Percentiles rank a stretch among this genome's conserved stretches.
Evolutionary conservation across 1,284 basidiomycete species (phyloP).

Genomic region (Sparassis latifolia): DNA sequence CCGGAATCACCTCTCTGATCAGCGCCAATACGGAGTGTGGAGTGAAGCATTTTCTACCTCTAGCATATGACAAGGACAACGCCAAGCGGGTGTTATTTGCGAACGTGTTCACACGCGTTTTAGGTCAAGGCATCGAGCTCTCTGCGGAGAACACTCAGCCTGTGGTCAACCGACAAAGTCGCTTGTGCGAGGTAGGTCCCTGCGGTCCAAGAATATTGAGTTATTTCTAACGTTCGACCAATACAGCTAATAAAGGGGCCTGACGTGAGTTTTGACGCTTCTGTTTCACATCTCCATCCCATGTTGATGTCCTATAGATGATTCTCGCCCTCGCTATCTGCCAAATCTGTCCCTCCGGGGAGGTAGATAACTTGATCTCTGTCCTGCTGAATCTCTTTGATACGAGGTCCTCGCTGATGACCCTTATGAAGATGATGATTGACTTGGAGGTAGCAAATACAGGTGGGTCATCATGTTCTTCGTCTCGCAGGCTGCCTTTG

Average conservation of each 20-base stretch:
- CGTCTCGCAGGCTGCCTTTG: not conserved
- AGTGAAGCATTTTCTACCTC: conserved; percentile 79
- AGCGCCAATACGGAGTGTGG: conserved; percentile 85
- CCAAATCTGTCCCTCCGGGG: conserved; percentile 72
- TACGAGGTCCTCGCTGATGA: conserved; percentile 66
- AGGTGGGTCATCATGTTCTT: conserved; percentile 34
- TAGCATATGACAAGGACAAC: conserved; percentile 75
- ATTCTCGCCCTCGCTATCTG: conserved; percentile 80
- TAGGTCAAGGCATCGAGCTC: conserved; percentile 75
- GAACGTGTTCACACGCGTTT: conserved; percentile 81
- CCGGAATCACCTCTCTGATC: conserved; percentile 76
- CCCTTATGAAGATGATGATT: conserved; percentile 76
- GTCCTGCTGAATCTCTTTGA: conserved; percentile 87
- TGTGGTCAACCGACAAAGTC: conserved; percentile 45
- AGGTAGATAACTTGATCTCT: conserved; percentile 80
- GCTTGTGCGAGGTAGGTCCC: conserved; percentile 61
- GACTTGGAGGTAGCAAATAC: conserved; percentile 78
- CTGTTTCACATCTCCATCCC: conserved; percentile 3
- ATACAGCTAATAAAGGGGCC: conserved; percentile 64
- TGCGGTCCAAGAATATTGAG: not conserved
- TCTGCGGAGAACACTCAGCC: conserved; percentile 51
- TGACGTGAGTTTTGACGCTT: conserved; percentile 42
- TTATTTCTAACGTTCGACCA: conserved; percentile 1
- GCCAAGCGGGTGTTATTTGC: conserved; percentile 79
- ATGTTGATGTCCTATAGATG: conserved; percentile 37